A percentile compares a stretch with the other conserved stretches of the same genome.
phyloP scores from a whole-genome alignment of 495 filamentous ascomycete genomes.

The Aspergillus carlsbadensis region DNA sequence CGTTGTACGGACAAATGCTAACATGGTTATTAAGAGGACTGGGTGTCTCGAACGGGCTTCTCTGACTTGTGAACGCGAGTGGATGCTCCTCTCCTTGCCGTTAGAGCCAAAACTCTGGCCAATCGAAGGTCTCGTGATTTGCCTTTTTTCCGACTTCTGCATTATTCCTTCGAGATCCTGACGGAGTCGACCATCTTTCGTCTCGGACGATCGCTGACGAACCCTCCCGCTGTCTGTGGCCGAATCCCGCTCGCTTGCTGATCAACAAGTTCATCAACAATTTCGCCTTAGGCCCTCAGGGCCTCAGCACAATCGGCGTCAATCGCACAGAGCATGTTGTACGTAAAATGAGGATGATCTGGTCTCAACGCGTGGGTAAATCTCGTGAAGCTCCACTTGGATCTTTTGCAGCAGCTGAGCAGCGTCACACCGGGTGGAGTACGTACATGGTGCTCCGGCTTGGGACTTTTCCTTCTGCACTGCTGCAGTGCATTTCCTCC shows the following conservation, averaged over 20 bases:
- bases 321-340: background rate
- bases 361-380: conserved; percentile 21
- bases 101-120: background rate
- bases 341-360: conserved; percentile 20
- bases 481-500: conserved; percentile 1
- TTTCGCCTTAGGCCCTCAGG: no score
- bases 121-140: background rate
- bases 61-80: no score
- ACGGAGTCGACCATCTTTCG: background rate
- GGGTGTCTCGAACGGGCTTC: no score
- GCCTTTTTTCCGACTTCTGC: background rate
- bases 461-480: background rate
- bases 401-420: background rate
- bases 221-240: background rate
- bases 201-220: conserved; percentile 1
- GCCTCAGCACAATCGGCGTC: background rate
- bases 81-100: background rate
- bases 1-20: no score
- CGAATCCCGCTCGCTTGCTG: background rate
- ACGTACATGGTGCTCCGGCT: no score
- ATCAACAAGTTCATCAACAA: background rate
- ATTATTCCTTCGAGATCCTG: background rate
- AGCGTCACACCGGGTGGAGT: background rate
- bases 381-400: conserved; percentile 17
- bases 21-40: no score